phyloP scores from a whole-genome alignment of 495 filamentous ascomycete species.

The Neurospora intermedia region DNA sequence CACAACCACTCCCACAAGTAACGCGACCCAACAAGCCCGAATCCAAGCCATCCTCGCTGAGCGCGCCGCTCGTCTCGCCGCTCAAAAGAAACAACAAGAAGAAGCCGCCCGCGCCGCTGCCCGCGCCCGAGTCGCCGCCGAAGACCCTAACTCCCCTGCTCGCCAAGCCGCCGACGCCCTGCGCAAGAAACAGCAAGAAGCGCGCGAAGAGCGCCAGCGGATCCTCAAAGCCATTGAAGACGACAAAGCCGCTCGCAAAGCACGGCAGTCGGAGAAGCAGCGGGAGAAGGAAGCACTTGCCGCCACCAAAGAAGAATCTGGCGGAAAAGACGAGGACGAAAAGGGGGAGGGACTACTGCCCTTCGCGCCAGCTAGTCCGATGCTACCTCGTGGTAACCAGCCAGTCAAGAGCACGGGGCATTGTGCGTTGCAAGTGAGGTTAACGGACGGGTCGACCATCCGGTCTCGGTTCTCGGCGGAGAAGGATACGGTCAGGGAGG shows the following conservation, averaged over 20 bases:
- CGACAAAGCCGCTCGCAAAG: constrained; percentile 53
- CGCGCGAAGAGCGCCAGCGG: constrained; percentile 46
- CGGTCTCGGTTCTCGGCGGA: constrained; percentile 55
- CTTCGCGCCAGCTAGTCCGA: constrained; percentile 10
- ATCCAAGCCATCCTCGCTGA: constrained; percentile 17
- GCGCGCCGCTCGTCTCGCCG: constrained; percentile 15
- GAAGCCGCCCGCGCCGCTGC: constrained; percentile 19
- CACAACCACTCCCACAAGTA: neutral
- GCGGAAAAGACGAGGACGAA: constrained; percentile 1
- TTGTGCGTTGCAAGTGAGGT: constrained; percentile 66
- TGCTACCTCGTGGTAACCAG: constrained; percentile 1
- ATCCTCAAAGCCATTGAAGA: constrained; percentile 54
- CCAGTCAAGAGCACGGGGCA: constrained; percentile 11
- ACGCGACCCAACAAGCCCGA: constrained; percentile 6
- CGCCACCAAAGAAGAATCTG: neutral
- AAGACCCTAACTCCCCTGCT: constrained; percentile 27
- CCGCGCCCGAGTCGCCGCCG: constrained; percentile 21
- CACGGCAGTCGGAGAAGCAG: constrained; percentile 39
- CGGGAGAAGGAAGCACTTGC: constrained; percentile 17
- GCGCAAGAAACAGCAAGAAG: constrained; percentile 37
- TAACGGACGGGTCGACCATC: constrained; percentile 76
- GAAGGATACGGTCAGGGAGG: constrained; percentile 53
- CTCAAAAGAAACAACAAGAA: constrained; percentile 21
- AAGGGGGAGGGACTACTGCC: neutral
- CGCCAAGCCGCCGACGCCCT: constrained; percentile 20